Evolutionary conservation across 768 basidiomycete species (phyloP).

Genomic region (Pulveroboletus ravenelii): DNA sequence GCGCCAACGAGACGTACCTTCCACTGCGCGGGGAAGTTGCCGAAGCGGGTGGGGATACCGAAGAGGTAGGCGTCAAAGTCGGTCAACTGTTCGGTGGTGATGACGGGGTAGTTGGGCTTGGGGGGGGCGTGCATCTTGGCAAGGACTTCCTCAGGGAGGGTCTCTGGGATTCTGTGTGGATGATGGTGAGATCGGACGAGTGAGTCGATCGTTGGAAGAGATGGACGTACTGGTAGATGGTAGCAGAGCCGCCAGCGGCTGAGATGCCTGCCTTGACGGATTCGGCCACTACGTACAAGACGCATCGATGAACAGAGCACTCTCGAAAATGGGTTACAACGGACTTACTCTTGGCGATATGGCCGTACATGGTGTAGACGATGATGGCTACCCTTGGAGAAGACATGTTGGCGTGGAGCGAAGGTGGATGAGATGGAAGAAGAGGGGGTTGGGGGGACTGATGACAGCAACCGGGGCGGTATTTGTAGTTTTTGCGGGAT

Average conservation of each 20-base stretch:
- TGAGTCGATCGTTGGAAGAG: not conserved
- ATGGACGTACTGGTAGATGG: slow-evolving; percentile 52
- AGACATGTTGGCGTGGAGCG: too few species aligned
- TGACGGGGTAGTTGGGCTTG: slow-evolving; percentile 52
- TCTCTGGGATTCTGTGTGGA: slow-evolving; percentile 63
- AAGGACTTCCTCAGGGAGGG: slow-evolving; percentile 65
- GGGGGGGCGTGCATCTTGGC: slow-evolving; percentile 62
- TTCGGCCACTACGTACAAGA: slow-evolving; percentile 51
- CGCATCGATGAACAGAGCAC: not conserved
- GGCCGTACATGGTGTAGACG: too few species aligned
- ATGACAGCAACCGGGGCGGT: not conserved
- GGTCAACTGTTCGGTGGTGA: slow-evolving; percentile 11
- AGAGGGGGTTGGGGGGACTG: not conserved
- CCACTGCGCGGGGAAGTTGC: slow-evolving; percentile 49
- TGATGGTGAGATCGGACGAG: not conserved
- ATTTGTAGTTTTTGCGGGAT: slow-evolving; percentile 8
- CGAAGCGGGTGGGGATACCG: slow-evolving; percentile 44
- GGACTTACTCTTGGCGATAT: too few species aligned
- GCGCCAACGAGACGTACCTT: slow-evolving; percentile 39
- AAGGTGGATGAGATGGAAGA: too few species aligned
- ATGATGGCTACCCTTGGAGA: too few species aligned
- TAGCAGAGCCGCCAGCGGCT: slow-evolving; percentile 46
- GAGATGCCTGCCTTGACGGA: slow-evolving; percentile 44
- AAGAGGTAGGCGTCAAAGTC: too few species aligned
- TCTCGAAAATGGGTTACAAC: too few species aligned